These are phyloP conservation scores for Globisporangium cederbergense DNA, from an alignment of 352 stramenopile genomes.

Conservation along the genomic window DNA sequence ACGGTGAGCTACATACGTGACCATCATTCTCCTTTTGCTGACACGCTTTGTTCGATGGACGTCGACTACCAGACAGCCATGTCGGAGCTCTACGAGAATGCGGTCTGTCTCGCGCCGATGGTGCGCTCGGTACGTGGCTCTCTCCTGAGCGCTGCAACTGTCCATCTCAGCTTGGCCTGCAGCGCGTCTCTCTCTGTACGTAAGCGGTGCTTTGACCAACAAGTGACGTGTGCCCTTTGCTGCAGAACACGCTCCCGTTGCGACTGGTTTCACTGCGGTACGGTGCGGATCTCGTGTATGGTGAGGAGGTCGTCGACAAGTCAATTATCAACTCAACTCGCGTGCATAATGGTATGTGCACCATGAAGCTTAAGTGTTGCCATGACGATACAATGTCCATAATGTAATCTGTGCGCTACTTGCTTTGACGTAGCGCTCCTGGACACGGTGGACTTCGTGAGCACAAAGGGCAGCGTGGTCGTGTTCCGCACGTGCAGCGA, in stretches of 20 bases:
- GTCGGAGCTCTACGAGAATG: slow-evolving; percentile 63
- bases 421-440: slow-evolving; percentile 41
- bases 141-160: too few species aligned
- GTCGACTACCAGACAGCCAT: slow-evolving; percentile 3
- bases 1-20: background rate
- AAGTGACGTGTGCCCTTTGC: background rate
- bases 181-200: background rate
- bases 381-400: background rate
- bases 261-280: slow-evolving; percentile 89
- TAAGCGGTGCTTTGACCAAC: background rate
- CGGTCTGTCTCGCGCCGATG: slow-evolving; percentile 91
- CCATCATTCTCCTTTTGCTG: slow-evolving; percentile 1
- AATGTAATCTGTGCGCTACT: background rate
- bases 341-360: slow-evolving; percentile 60
- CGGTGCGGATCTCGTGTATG: slow-evolving; percentile 91
- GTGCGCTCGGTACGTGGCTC: slow-evolving; percentile 83
- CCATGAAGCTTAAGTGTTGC: background rate
- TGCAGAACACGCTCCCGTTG: slow-evolving; percentile 88
- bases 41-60: slow-evolving; percentile 2
- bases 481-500: slow-evolving; percentile 87
- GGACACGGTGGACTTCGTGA: slow-evolving; percentile 90
- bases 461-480: slow-evolving; percentile 72
- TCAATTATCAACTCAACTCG: slow-evolving; percentile 82
- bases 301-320: slow-evolving; percentile 95
- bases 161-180: background rate